These are phyloP conservation scores for Microdochium bolleyi DNA, from an alignment of 2,329 filamentous ascomycete genomes.

Conservation along the genomic window DNA sequence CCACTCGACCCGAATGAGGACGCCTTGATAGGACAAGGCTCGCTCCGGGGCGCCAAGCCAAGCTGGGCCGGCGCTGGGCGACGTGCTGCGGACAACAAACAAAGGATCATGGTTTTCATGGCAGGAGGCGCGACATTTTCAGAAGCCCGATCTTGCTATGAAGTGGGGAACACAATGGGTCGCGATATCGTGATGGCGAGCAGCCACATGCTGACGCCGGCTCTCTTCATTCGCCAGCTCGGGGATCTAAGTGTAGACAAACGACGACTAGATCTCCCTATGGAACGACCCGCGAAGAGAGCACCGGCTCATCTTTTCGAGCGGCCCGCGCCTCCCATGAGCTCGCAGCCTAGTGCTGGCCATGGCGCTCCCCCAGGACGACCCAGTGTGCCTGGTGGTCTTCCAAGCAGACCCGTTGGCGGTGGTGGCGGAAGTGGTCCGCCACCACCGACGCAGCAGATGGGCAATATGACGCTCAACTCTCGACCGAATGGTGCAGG, in stretches of 20 bases:
- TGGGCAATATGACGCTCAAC: slow-evolving; percentile 46
- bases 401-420: slow-evolving; percentile 24
- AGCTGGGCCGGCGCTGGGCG: slow-evolving; percentile 87
- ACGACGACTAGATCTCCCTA: slow-evolving; percentile 69
- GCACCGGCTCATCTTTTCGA: slow-evolving; percentile 85
- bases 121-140: slow-evolving; percentile 93
- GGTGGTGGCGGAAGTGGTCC: slow-evolving; percentile 13
- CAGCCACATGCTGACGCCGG: slow-evolving; percentile 86
- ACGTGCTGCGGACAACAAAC: slow-evolving; percentile 69
- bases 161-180: slow-evolving; percentile 62
- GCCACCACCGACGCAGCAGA: slow-evolving; percentile 43
- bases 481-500: slow-evolving; percentile 8
- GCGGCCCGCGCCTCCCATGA: slow-evolving; percentile 43
- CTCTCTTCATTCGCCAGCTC: slow-evolving; percentile 75
- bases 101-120: slow-evolving; percentile 89
- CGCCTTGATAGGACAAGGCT: slow-evolving; percentile 55
- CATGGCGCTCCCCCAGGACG: slow-evolving; percentile 14
- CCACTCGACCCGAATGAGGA: slow-evolving; percentile 57
- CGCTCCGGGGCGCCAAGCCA: slow-evolving; percentile 82
- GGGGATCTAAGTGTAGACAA: slow-evolving; percentile 71
- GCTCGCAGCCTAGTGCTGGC: slow-evolving; percentile 13
- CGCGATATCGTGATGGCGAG: slow-evolving; percentile 84
- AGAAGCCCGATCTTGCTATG: slow-evolving; percentile 83
- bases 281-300: slow-evolving; percentile 70
- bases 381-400: slow-evolving; percentile 21